These are phyloP conservation scores for Forsythia suspensa DNA, from an alignment of 257 asterid species.

Conservation along the genomic window DNA sequence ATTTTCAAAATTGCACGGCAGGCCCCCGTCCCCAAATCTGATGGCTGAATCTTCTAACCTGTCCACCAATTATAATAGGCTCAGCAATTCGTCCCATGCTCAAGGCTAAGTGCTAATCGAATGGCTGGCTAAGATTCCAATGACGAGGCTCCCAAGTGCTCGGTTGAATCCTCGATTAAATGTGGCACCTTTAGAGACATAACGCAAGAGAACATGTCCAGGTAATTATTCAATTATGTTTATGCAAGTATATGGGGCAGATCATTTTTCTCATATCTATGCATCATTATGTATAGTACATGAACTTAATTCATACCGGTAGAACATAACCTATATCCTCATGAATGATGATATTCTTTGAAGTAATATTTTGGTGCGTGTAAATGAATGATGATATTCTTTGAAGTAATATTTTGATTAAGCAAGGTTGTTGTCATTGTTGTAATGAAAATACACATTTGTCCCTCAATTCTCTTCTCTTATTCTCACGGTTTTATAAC, in stretches of 20 bases:
- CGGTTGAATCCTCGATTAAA: slow-evolving; percentile 68
- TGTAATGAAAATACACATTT: no score
- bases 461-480: no score
- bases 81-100: slow-evolving; percentile 48
- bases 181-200: slow-evolving; percentile 48
- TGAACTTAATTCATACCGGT: not conserved
- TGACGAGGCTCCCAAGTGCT: slow-evolving; percentile 69
- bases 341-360: not conserved
- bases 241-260: not conserved
- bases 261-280: no score
- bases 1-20: no score
- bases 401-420: no score
- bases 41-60: no score
- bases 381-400: no score
- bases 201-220: not conserved
- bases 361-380: no score
- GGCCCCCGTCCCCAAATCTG: no score
- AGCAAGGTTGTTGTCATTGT: no score
- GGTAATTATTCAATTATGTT: not conserved
- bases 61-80: slow-evolving; percentile 62
- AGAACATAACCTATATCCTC: not conserved
- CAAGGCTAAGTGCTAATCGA: slow-evolving; percentile 57
- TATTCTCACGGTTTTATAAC: no score
- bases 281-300: not conserved
- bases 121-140: slow-evolving; percentile 51